A percentile compares a stretch with the other conserved stretches of the same genome.
phyloP scores from a whole-genome alignment of 805 yeast species.

The Ascoidea asiatica region DNA sequence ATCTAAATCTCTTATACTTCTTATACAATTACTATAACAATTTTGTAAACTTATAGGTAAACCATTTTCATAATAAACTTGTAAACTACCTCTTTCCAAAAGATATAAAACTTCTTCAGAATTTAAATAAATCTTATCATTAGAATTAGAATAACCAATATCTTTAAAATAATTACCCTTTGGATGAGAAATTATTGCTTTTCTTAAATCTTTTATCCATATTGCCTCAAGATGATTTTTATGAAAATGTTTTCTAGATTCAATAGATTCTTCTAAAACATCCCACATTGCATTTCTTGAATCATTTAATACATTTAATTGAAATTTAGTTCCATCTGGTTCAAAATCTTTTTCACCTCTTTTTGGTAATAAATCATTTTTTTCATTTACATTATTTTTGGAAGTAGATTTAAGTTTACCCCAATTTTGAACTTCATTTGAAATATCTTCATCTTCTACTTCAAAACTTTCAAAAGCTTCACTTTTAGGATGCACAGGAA shows the following conservation, averaged over 20 bases:
- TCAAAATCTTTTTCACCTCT: conserved; percentile 10
- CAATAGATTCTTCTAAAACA: conserved; percentile 2
- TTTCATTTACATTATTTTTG: not conserved
- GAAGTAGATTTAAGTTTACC: not conserved
- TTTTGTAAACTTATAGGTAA: conserved; percentile 37
- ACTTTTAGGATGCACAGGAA: not conserved
- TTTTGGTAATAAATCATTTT: conserved; percentile 2
- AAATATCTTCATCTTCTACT: not conserved
- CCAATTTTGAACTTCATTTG: not conserved
- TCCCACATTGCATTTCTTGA: conserved; percentile 8
- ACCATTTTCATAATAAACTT: conserved; percentile 13
- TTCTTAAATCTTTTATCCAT: conserved; percentile 19
- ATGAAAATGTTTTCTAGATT: conserved; percentile 7
- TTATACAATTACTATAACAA: conserved; percentile 33
- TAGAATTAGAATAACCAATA: conserved; percentile 33
- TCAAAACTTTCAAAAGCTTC: not conserved
- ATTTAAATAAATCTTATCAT: conserved; percentile 29
- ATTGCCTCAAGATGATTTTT: conserved; percentile 33
- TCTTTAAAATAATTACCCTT: conserved; percentile 50
- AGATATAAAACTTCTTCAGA: conserved; percentile 56
- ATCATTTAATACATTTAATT: conserved; percentile 4
- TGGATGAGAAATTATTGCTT: conserved; percentile 24
- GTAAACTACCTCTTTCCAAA: conserved; percentile 50
- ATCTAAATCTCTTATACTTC: conserved; percentile 23
- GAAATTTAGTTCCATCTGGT: conserved; percentile 6